Percentiles rank a stretch among this genome's conserved stretches.
These are phyloP conservation scores for Talaromyces trachyspermus DNA, from an alignment of 495 filamentous ascomycete species.

Conservation along the genomic window DNA sequence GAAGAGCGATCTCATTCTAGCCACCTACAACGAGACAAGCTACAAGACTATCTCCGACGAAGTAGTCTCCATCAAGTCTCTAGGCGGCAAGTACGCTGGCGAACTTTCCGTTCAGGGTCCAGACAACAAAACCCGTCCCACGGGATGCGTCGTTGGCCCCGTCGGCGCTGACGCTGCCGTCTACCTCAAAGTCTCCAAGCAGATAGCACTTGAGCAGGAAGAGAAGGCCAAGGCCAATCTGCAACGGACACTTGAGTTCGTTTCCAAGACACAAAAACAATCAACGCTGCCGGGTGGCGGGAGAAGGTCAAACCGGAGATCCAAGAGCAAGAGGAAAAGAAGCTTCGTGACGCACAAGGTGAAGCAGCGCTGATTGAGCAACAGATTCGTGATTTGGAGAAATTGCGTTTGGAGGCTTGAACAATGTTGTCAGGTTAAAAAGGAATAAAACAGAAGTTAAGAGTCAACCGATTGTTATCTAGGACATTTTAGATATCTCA, in stretches of 20 bases:
- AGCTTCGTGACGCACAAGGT: slow-evolving; percentile 49
- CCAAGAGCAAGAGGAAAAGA: slow-evolving; percentile 52
- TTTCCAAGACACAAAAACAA: slow-evolving; percentile 29
- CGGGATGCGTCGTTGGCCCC: slow-evolving; percentile 63
- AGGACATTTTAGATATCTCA: no score
- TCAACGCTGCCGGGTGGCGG: slow-evolving; percentile 29
- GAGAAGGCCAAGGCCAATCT: slow-evolving; percentile 53
- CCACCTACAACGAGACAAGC: slow-evolving; percentile 49
- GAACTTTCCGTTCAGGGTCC: slow-evolving; percentile 42
- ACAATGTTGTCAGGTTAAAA: no score
- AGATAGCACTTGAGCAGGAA: slow-evolving; percentile 59
- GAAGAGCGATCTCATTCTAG: slow-evolving; percentile 48
- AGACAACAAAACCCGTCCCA: slow-evolving; percentile 46
- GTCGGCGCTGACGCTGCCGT: slow-evolving; percentile 59
- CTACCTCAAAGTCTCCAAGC: slow-evolving; percentile 62
- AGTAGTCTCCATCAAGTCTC: slow-evolving; percentile 53
- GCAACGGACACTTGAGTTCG: slow-evolving; percentile 27
- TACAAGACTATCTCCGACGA: slow-evolving; percentile 51
- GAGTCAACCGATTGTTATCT: no score
- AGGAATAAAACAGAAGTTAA: no score
- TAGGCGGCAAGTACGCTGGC: slow-evolving; percentile 54
- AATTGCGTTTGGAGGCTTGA: slow-evolving; percentile 31
- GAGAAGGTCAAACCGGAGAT: slow-evolving; percentile 47
- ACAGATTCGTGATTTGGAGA: slow-evolving; percentile 43
- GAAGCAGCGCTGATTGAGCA: slow-evolving; percentile 49